Percentiles rank a stretch among this genome's conserved stretches.
These are phyloP conservation scores for Glaciozyma antarctica DNA, from an alignment of 768 basidiomycete species.

Conservation along the genomic window DNA sequence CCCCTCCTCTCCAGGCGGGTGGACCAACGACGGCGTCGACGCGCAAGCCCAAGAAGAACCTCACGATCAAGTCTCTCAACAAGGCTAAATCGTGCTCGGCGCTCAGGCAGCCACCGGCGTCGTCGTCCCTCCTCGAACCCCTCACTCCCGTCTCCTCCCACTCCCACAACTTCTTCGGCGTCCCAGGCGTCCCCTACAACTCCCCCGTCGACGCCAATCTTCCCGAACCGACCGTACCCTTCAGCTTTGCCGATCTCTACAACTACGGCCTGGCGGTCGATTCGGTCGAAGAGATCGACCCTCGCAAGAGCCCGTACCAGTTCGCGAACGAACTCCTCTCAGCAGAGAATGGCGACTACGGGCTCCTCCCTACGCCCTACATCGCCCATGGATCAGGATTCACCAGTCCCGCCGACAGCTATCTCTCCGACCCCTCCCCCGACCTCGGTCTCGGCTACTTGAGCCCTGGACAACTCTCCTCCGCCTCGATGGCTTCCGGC, in stretches of 20 bases:
- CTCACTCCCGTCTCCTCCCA: conserved; percentile 21
- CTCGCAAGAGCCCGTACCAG: conserved; percentile 16
- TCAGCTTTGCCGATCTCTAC: conserved; percentile 32
- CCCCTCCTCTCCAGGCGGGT: conserved; percentile 3
- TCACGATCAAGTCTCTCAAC: conserved; percentile 25
- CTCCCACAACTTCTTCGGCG: conserved; percentile 6
- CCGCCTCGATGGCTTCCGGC: conserved; percentile 10
- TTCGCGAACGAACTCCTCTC: conserved; percentile 12
- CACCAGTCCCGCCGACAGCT: conserved; percentile 19
- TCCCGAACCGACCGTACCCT: conserved; percentile 13
- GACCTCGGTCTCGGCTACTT: conserved; percentile 6
- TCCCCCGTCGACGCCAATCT: conserved; percentile 5
- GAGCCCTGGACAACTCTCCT: conserved; percentile 2
- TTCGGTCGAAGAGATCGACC: conserved; percentile 7
- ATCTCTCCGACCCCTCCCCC: conserved; percentile 28
- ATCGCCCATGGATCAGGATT: conserved; percentile 6
- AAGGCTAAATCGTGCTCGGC: conserved; percentile 29
- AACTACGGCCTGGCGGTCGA: conserved; percentile 26
- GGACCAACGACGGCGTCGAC: not conserved
- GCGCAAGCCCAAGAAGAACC: conserved; percentile 15
- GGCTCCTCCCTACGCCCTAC: not conserved
- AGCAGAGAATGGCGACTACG: not conserved
- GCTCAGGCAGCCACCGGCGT: conserved; percentile 5
- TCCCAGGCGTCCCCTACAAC: conserved; percentile 22
- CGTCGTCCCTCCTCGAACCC: conserved; percentile 15